Evolutionary conservation across 2,329 filamentous ascomycete species (phyloP), one percentile per base, ranked within the genome.

Genomic region (Lachnellula willkommii): DNA sequence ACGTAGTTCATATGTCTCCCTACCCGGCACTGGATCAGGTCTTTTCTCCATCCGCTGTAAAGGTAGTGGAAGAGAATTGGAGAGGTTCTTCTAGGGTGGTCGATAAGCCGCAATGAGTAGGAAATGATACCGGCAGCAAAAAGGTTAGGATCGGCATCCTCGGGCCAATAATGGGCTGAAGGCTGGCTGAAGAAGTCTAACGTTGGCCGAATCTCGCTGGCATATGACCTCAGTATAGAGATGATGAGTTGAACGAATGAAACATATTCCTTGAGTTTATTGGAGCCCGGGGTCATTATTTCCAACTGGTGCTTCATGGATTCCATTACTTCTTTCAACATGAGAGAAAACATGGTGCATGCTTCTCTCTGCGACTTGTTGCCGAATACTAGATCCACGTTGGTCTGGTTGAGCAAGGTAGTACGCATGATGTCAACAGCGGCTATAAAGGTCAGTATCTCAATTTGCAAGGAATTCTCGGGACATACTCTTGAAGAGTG

Each of bases 31-130:
- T 55, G 50, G 14, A 60, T 51, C 5, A 68, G 37, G 26, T 66
- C 60, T 36, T 56, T 64, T 49, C 58, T 63, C 61, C 66, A 68
- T 11, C 62, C 63, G 52, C 58, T 65, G 51, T 61, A 62, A 5
- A 69, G 60, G 53, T 68, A 69, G 52, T 67, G 60, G 43, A 68
- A 68, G 9, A 68, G 56, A 32, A 63, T 60, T 7, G 56, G 59
- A 9, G 60, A 54, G 39, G 59, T 56, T 35, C 57, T 64, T 48
- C 58, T 54, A 2, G 53, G 56, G 8, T 65, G 56, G 15, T 54
- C 53, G 37, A 43, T 43, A 8, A 68, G 58, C 12, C 64, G 60
- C 28, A 65, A 50, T 17, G 59, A 64, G 47, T 68, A 69, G 8
- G 65, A 61, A 20, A 62, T 57, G 7, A 69, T 54, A 9, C 65